A percentile compares a stretch with the other conserved stretches of the same genome.
Conservation (phyloP, 371 early-diverging fungal genomes). For the Lichtheimia ramosa region DNA sequence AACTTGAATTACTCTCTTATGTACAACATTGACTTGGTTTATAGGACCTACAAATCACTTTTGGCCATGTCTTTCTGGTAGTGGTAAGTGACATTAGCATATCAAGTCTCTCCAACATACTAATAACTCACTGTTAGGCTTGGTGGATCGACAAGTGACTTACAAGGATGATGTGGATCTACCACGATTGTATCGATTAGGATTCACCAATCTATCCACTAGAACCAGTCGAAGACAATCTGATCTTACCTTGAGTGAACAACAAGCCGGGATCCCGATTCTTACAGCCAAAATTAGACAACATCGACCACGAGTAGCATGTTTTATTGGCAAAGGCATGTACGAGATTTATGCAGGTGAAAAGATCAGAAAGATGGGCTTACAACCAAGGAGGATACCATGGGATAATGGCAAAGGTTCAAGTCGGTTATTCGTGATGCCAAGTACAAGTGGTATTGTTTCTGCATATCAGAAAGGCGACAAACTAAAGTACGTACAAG, state of each 20-base stretch:
- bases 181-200: constrained; percentile 52
- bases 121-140: constrained; percentile 14
- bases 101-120: not conserved
- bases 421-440: constrained; percentile 68
- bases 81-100: constrained; percentile 30
- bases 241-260: constrained; percentile 60
- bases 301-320: constrained; percentile 63
- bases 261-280: constrained; percentile 60
- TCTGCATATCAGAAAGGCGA: constrained; percentile 60
- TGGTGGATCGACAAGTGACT: constrained; percentile 35
- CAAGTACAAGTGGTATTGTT: constrained; percentile 73
- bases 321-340: constrained; percentile 76
- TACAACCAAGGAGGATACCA: constrained; percentile 25
- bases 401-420: constrained; percentile 30
- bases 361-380: constrained; percentile 37
- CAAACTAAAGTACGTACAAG: constrained; percentile 43
- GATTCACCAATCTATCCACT: constrained; percentile 70
- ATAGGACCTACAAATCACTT: constrained; percentile 69
- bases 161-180: constrained; percentile 56
- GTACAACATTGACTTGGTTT: not conserved
- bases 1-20: no score
- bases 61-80: constrained; percentile 73
- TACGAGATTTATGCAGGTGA: constrained; percentile 60
- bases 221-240: constrained; percentile 56
- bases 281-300: constrained; percentile 60